These are phyloP conservation scores for Harringtonia aguacate DNA, from an alignment of 2,329 filamentous ascomycete genomes.

Conservation along the genomic window DNA sequence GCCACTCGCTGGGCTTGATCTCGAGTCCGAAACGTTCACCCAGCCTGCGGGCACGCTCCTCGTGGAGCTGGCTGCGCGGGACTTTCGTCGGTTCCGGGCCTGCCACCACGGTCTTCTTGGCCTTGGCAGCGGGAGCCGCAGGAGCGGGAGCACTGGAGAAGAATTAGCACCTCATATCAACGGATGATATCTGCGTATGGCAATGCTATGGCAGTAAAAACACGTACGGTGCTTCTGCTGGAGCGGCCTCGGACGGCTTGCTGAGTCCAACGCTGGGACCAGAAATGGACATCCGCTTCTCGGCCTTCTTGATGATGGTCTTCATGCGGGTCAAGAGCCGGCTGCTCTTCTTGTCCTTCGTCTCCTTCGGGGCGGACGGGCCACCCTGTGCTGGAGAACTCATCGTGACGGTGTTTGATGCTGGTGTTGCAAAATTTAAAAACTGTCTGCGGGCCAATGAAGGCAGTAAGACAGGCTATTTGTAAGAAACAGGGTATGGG, in stretches of 20 bases:
- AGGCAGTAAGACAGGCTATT: no score
- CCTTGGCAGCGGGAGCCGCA: constrained; percentile 3
- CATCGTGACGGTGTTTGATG: constrained; percentile 20
- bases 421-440: no score
- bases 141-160: no score
- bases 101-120: constrained; percentile 1
- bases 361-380: constrained; percentile 27
- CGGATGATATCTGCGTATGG: no score
- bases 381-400: constrained; percentile 30
- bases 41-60: constrained; percentile 45
- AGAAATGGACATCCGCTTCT: constrained; percentile 17
- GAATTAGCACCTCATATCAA: no score
- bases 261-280: constrained; percentile 6
- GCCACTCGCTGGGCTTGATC: constrained; percentile 42
- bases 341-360: constrained; percentile 34
- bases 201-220: no score
- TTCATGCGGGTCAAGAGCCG: constrained; percentile 38
- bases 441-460: no score
- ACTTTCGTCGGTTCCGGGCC: constrained; percentile 19
- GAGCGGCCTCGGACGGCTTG: constrained; percentile 9
- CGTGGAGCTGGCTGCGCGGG: constrained; percentile 39
- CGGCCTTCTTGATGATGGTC: constrained; percentile 36
- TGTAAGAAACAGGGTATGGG: no score
- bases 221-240: constrained; percentile 7
- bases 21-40: constrained; percentile 45